Base-by-base conservation (phyloP, 2,329 filamentous ascomycete species). In the Cladosporium sp. region DNA sequence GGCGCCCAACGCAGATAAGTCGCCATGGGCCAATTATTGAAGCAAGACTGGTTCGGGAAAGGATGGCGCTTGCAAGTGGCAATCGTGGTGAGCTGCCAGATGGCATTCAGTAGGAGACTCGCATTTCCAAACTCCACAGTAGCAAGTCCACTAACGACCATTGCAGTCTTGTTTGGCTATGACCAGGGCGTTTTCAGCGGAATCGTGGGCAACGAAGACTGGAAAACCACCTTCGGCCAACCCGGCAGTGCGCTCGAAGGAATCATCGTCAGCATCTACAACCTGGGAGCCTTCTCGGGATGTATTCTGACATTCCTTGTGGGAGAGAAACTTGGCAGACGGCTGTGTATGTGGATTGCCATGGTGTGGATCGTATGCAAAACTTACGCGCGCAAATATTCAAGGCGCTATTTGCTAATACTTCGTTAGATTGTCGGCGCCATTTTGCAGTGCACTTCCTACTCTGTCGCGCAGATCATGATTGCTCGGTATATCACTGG, bases 401-500 rank as follows among this genome's bases (percentile, higher is more conserved):
- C n/a, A n/a, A n/a, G n/a, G n/a, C n/a, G 6, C 11, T 15, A 16
- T 35, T n/a, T 15, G 32, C 32, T 35, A 16, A 35, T 15, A 35
- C 5, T 20, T 4, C 6, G 3, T n/a, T n/a, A 64, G 61, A 63
- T 66, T n/a, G 53, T 64, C 27, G 75, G 75, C 4, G 72, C 73
- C 2, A 54, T 70, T 3, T 62, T 78, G 3, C 74, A 77, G 57
- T 67, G 71, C 2, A 65, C 71, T 0, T 69, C 72, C 1, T 74
- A 67, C 53, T 65, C 62, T n/a, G 66, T 70, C 4, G 56, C 71
- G 1, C 72, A 74, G 48, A 66, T 76, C 51, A 69, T 75, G 30
- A 64, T 75, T 7, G 75, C 71, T 2, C 65, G 75, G 11, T 68
- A 76, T 22, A 65, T 78, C 8, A 71, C 75, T 0, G 75, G 75